These are phyloP conservation scores for Irpex sp. DNA, from an alignment of 1,284 basidiomycete species.

Conservation along the genomic window DNA sequence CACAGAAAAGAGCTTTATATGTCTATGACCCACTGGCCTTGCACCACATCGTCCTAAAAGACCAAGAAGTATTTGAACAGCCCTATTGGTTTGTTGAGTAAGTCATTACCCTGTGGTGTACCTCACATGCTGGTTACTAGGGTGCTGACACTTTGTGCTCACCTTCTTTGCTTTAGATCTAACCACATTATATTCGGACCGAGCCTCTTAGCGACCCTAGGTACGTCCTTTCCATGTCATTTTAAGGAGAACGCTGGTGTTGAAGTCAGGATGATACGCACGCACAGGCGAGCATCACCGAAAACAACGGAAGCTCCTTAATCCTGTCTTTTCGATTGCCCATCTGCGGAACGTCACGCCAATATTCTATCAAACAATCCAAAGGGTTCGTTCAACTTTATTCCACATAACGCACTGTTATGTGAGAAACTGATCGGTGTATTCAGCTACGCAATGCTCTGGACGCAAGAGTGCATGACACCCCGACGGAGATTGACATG, in stretches of 20 bases:
- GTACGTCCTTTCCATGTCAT: not conserved
- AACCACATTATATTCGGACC: constrained; percentile 8
- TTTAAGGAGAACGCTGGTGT: not conserved
- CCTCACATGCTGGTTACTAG: too few species aligned
- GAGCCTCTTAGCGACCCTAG: constrained; percentile 9
- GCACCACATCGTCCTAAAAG: constrained; percentile 5
- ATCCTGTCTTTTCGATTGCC: constrained; percentile 22
- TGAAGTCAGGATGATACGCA: not conserved
- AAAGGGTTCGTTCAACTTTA: not conserved
- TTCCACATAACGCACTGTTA: not conserved
- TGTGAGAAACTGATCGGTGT: not conserved
- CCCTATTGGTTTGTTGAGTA: not conserved
- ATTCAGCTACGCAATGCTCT: not conserved
- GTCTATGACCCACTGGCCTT: constrained; percentile 7
- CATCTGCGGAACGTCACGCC: constrained; percentile 25
- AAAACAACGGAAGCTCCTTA: constrained; percentile 26
- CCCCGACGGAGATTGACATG: constrained; percentile 26
- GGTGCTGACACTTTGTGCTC: too few species aligned
- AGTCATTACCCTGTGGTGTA: not conserved
- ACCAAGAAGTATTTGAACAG: constrained; percentile 5
- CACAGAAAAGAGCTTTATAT: constrained; percentile 2
- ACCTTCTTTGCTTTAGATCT: not conserved
- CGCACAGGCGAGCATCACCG: constrained; percentile 21
- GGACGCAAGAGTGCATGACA: constrained; percentile 20
- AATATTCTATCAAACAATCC: constrained; percentile 16